A percentile compares a stretch with the other conserved stretches of the same genome.
phyloP scores from a whole-genome alignment of 2,329 filamentous ascomycete species.

The Calonectria hawksworthii region DNA sequence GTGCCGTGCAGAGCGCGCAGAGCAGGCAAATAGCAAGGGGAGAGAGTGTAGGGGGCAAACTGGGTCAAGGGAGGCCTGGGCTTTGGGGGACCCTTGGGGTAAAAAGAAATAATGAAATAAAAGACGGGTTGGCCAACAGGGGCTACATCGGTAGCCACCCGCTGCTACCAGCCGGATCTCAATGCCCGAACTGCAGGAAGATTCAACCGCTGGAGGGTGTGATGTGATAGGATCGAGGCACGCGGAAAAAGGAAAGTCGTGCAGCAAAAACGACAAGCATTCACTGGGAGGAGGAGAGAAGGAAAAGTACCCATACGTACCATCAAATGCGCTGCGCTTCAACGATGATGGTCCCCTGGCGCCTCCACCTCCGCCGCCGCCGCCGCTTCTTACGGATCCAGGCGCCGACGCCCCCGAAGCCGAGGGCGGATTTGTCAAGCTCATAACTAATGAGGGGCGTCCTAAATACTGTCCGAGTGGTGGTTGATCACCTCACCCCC shows the following conservation, averaged over 20 bases:
- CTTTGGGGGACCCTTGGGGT: constrained; percentile 27
- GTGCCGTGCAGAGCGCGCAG: constrained; percentile 2
- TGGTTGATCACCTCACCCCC: constrained; percentile 8
- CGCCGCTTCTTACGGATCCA: constrained; percentile 59
- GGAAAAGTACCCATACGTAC: constrained; percentile 55
- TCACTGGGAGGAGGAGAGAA: constrained; percentile 29
- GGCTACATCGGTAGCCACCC: constrained; percentile 19
- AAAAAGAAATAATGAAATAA: constrained; percentile 22
- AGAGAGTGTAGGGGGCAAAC: background rate
- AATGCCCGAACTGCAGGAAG: background rate
- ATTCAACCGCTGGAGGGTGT: constrained; percentile 17
- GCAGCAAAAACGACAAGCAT: background rate
- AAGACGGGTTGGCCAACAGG: constrained; percentile 21
- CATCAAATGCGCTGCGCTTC: constrained; percentile 74
- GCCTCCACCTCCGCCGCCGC: constrained; percentile 45
- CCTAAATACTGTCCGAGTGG: constrained; percentile 9
- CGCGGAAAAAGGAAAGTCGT: background rate
- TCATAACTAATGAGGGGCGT: constrained; percentile 55
- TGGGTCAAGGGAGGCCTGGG: constrained; percentile 6
- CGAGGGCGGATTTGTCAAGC: constrained; percentile 67
- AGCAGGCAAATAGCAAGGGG: background rate
- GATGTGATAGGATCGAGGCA: constrained; percentile 8
- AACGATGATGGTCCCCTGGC: constrained; percentile 52
- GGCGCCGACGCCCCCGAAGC: constrained; percentile 65
- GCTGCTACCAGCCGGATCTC: background rate